Evolutionary conservation across 2,329 filamentous ascomycete genomes (phyloP).

Genomic region (Microsporum audouinii): DNA sequence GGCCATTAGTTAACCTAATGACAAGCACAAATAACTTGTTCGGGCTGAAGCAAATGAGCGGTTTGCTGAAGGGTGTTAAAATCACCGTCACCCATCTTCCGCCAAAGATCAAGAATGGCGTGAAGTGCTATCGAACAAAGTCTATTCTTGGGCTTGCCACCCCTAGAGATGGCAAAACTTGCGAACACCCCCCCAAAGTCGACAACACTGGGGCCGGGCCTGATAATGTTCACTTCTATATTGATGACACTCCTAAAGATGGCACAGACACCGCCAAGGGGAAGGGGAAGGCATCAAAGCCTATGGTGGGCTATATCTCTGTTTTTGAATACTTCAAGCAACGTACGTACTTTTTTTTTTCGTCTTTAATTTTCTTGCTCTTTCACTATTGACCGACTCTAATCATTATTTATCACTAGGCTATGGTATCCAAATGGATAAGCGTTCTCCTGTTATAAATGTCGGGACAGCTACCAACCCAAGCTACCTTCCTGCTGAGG

Average conservation of each 20-base stretch:
- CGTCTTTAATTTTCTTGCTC: neutral
- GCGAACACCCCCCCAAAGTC: conserved; percentile 29
- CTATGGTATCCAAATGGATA: conserved; percentile 29
- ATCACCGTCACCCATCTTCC: conserved; percentile 33
- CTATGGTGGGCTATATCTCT: conserved; percentile 33
- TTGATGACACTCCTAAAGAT: conserved; percentile 24
- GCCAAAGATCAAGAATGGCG: conserved; percentile 24
- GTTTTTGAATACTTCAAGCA: conserved; percentile 42
- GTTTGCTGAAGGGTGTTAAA: conserved; percentile 32
- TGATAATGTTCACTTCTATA: conserved; percentile 45
- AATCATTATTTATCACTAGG: conserved; percentile 18
- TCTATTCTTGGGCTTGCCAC: conserved; percentile 39
- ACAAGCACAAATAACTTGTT: conserved; percentile 12
- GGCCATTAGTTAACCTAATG: conserved; percentile 32
- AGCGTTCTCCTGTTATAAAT: conserved; percentile 52
- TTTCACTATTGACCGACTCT: neutral
- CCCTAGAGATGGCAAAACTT: conserved; percentile 25
- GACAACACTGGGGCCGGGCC: conserved; percentile 37
- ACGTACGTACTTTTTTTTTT: conserved; percentile 22
- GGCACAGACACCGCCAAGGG: conserved; percentile 20
- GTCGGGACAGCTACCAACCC: conserved; percentile 48
- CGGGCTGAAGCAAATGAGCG: conserved; percentile 14
- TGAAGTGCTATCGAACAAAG: conserved; percentile 31
- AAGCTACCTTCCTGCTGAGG: conserved; percentile 55
- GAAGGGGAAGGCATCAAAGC: conserved; percentile 11